Base-by-base conservation (phyloP, 139 green algal species). In the Coccomyxa sp. region DNA sequence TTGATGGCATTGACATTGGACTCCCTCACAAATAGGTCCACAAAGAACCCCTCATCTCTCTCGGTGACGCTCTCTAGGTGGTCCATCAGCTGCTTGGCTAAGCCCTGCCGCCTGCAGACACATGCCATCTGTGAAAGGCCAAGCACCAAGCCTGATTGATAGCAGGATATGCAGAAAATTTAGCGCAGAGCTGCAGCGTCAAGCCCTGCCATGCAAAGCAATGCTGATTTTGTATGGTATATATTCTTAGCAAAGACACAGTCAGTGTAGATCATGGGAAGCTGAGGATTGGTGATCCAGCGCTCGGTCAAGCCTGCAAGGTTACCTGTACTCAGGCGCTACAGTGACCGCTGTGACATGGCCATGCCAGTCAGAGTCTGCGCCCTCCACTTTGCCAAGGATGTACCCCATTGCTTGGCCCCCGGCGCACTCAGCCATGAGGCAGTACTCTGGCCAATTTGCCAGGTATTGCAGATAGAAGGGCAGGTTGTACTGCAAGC, bases 331-430 rank as follows among this genome's bases (percentile, higher is more conserved):
- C 39, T 95, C 82, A 0, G 94, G 93, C 3, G 88, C 94, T 5
- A 99, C 95, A 2, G 96, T 99, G 3, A 99, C 92, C 2, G 96
- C 96, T 10, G 96, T 99, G 10, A 99, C 96, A 82, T 99, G 96
- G 0, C 96, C 96, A 83, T 99, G 96, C 95, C 95, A 99, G 44
- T 89, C 73, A 40, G 91, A 83, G 0, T 88, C 92, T 34, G 87
- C 36, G 36, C 96, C 96, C 83, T 99, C 96, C 9, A 89, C 93
- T 82, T 99, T 99, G 38, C 97, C 96, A 39, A 99, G 83, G 35
- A 99, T 97, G 84, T 98, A 98, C 1, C 94, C 95, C 92, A 96
- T 97, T 31, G 81, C 78, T 40, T 92, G 82, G 18, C 80, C 40
- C 44, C 87, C 89, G 0, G 93, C 89, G 0, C 88, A 84, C 41